A percentile compares a stretch with the other conserved stretches of the same genome.
Evolutionary conservation across 176 grass and related monocot genomes (phyloP).

Genomic region (Bothriochloa decipiens): DNA sequence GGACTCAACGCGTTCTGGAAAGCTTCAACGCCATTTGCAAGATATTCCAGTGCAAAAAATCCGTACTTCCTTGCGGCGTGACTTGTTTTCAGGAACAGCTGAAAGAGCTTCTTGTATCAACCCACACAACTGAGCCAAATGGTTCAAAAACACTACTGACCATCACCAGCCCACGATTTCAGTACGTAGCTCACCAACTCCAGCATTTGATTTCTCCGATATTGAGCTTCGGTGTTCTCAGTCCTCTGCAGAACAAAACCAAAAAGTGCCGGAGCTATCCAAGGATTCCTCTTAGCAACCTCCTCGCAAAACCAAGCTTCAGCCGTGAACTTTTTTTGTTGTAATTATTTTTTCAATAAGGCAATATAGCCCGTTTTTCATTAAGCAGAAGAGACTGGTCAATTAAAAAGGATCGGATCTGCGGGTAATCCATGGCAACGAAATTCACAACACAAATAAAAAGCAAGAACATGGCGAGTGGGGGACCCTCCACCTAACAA

Average conservation of each 20-base stretch:
- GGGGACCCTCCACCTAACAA: no score
- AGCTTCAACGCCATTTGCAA: conserved; percentile 60
- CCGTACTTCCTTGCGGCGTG: conserved; percentile 62
- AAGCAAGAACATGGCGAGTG: no score
- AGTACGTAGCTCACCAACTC: conserved; percentile 78
- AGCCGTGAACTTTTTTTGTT: conserved; percentile 76
- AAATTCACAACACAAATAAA: no score
- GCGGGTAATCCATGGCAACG: no score
- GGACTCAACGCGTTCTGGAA: not conserved
- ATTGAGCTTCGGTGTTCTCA: conserved; percentile 53
- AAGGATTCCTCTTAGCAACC: conserved; percentile 69
- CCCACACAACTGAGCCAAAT: conserved; percentile 54
- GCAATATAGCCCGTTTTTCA: no score
- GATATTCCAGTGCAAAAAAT: conserved; percentile 59
- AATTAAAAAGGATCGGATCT: no score
- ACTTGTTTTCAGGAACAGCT: conserved; percentile 70
- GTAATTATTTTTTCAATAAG: conserved; percentile 46
- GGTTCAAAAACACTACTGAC: conserved; percentile 65
- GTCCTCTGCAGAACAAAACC: conserved; percentile 73
- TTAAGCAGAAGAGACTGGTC: no score
- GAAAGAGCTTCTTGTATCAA: conserved; percentile 65
- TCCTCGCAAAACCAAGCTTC: conserved; percentile 82
- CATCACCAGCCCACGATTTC: conserved; percentile 59
- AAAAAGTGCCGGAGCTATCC: conserved; percentile 58
- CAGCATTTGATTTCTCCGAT: conserved; percentile 67